Evolutionary conservation across 2,329 filamentous ascomycete genomes (phyloP), one percentile per base, ranked within the genome.

Genomic region (Botrytis porri): DNA sequence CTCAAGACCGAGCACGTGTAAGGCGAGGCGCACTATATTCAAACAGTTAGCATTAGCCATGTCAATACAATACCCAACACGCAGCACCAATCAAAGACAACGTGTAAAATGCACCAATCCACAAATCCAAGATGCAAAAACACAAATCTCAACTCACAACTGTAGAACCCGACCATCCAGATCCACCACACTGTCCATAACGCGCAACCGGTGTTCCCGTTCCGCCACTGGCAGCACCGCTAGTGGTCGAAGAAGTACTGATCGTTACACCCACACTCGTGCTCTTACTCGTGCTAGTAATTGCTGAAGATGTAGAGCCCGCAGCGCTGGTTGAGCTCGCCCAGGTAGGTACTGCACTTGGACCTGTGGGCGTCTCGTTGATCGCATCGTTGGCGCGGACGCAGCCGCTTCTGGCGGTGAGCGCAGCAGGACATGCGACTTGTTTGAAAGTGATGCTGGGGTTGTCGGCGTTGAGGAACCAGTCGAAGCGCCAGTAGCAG

Each of bases 401-500:
- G 75, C 85, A 86, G 22, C 83, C 82, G 10, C 82, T 82, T 73
- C 82, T 83, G 37, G 80, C 82, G 4, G 83, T 83, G 67, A 87
- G 75, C 18, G 79, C 83, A 37, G 82, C 78, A 1, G 85, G 85
- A 76, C 85, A 87, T 64, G 81, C 77, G 39, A 87, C 84, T 75
- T 84, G 81, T 75, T 82, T 79, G 78, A 84, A 87, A 41, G 77
- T 80, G 59, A 87, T 80, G 25, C 67, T 77, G 7, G 85, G 84
- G 76, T 86, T 86, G 75, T 86, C 83, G 61, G 84, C 82, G 74
- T 82, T 82, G 67, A 82, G 76, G 78, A 87, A 86, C 85, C 85
- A 88, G 77, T 85, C 84, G 75, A 86, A 87, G 67, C 85, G 84
- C 83, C 85, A 88, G 75, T 83, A 79, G 78, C 86, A 87, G 22